A percentile compares a stretch with the other conserved stretches of the same genome.
These are phyloP conservation scores for Mariannaea elegans DNA, from an alignment of 2,329 filamentous ascomycete species.

Conservation along the genomic window DNA sequence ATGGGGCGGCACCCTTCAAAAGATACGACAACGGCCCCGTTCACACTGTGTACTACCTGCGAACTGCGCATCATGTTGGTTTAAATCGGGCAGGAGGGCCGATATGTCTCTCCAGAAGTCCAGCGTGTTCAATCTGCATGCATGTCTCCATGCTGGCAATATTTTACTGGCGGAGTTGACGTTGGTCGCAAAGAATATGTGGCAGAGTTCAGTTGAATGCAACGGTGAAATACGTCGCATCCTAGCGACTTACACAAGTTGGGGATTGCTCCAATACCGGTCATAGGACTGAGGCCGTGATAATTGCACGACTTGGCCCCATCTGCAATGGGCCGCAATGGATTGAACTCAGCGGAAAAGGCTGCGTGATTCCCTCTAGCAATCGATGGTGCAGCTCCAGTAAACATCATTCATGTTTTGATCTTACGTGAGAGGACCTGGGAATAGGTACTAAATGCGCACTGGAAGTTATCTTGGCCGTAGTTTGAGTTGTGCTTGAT, in stretches of 20 bases:
- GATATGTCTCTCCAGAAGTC: neutral
- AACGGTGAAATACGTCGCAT: slow-evolving; percentile 17
- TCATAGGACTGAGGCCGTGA: too few species aligned
- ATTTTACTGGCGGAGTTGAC: slow-evolving; percentile 1
- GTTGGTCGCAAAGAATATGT: neutral
- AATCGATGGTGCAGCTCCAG: too few species aligned
- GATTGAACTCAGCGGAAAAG: neutral
- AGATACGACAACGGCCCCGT: slow-evolving; percentile 5
- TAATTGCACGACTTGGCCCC: neutral
- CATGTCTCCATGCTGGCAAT: neutral
- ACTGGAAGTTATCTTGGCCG: too few species aligned
- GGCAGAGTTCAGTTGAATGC: slow-evolving; percentile 9
- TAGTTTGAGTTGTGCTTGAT: too few species aligned
- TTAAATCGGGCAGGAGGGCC: neutral
- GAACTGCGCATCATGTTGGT: slow-evolving; percentile 16
- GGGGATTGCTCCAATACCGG: slow-evolving; percentile 6
- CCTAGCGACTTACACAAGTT: slow-evolving; percentile 2
- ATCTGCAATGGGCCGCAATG: neutral
- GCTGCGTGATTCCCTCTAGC: too few species aligned
- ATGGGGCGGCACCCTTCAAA: neutral
- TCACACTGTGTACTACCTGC: slow-evolving; percentile 12
- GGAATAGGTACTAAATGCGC: too few species aligned
- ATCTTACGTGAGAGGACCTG: too few species aligned
- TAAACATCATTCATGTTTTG: too few species aligned
- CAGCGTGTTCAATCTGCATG: neutral